Evolutionary conservation across 352 stramenopile genomes (phyloP), one percentile per base, ranked within the genome.

Genomic region (Globisporangium perplexum): DNA sequence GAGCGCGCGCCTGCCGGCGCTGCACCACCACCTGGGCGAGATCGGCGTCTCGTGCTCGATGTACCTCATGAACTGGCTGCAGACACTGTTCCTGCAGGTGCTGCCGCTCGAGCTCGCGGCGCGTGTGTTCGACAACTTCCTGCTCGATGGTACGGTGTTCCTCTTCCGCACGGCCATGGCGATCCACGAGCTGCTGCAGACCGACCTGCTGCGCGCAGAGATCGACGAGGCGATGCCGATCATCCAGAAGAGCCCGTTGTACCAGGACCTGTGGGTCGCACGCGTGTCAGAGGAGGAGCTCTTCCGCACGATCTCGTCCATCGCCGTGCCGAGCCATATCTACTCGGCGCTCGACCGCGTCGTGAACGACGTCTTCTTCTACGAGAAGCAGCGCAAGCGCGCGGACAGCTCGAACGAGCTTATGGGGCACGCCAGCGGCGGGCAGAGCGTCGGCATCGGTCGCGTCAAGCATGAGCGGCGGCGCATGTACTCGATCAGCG

Each of bases 1-100:
- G 26, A 52, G 65, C 35, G 50, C 69, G 6, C 61, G 78, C 17
- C 48, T 77, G n/a, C 77, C 83, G 1, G 65, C 66, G 8, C 51
- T 93, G 20, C 65, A 82, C 44, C 57, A 60, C 7, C 82, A 95
- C 56, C 59, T 94, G 35, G 47, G 49, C 4, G 41, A 62, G 2
- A 77, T 93, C 33, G 83, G 83, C 22, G 57, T 91, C 8, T 76
- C 77, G 1, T 72, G 73, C 30, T 83, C 79, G 14, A 89, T 96
- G 78, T 96, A 93, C 48, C 55, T 94, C 12, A 92, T 94, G 78
- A 93, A 93, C 55, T 94, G 86, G 86, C 59, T 94, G 18, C 86
- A 94, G 62, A 96, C 86, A 23, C 62, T 96, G 7, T 96, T 92
- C 33, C 45, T 92, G 6, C 85, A 94, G 59, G 77, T 93, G 17